These are phyloP conservation scores for Ogataea nakhonphanomensis DNA, from an alignment of 805 yeast genomes.

Conservation along the genomic window DNA sequence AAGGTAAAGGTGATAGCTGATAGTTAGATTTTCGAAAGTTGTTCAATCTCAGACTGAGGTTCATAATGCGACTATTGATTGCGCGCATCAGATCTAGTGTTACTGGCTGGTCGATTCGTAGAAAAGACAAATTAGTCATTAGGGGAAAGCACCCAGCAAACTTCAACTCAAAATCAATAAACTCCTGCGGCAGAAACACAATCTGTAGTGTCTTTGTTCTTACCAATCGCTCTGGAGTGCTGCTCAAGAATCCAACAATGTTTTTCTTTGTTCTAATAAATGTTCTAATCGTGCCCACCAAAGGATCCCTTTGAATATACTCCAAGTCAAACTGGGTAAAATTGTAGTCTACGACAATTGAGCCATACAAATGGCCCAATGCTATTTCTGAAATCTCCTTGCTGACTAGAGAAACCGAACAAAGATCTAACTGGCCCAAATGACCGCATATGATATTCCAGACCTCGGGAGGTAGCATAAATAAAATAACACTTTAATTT, in stretches of 20 bases:
- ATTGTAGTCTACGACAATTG: slow-evolving; percentile 23
- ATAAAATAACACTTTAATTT: neutral
- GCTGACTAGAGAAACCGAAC: slow-evolving; percentile 14
- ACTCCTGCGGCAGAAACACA: slow-evolving; percentile 24
- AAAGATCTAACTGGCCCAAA: slow-evolving; percentile 27
- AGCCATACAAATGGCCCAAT: slow-evolving; percentile 15
- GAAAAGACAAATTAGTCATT: slow-evolving; percentile 2
- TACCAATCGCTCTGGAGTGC: slow-evolving; percentile 5
- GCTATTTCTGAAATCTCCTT: slow-evolving; percentile 9
- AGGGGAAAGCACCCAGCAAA: slow-evolving; percentile 6
- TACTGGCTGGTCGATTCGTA: slow-evolving; percentile 13
- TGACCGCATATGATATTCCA: slow-evolving; percentile 8
- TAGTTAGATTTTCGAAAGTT: slow-evolving; percentile 2
- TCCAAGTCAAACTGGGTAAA: slow-evolving; percentile 28
- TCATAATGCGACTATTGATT: neutral
- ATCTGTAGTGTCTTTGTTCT: slow-evolving; percentile 16
- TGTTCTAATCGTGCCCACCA: slow-evolving; percentile 3
- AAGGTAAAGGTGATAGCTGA: neutral
- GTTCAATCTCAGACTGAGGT: slow-evolving; percentile 10
- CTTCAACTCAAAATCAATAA: slow-evolving; percentile 26
- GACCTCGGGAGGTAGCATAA: slow-evolving; percentile 7
- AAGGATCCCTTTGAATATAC: slow-evolving; percentile 3
- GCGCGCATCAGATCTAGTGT: slow-evolving; percentile 13
- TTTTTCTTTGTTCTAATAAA: slow-evolving; percentile 19
- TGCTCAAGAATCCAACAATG: slow-evolving; percentile 10